Conservation (phyloP, 306 rosid genomes). For the Alnus rubra region DNA sequence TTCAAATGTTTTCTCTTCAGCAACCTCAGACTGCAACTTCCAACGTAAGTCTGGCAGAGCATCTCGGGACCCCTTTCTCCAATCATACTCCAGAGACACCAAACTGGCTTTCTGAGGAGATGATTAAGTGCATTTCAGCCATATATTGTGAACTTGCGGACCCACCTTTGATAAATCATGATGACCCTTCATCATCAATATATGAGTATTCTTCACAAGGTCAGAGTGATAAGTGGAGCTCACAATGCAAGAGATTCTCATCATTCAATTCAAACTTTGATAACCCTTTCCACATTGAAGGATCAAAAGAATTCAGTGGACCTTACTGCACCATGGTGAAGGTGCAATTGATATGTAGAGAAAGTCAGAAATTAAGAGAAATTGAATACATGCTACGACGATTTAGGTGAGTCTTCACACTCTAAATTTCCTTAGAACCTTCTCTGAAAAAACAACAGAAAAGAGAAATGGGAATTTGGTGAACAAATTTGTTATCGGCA, state of each 20-base stretch:
- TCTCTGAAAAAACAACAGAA: constrained; percentile 16
- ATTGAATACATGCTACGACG: constrained; percentile 68
- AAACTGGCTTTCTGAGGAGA: constrained; percentile 85
- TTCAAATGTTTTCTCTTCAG: constrained; percentile 43
- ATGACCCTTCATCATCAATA: constrained; percentile 50
- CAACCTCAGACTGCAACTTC: constrained; percentile 55
- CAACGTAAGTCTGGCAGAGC: constrained; percentile 58
- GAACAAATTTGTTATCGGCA: neutral
- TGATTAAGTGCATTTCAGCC: constrained; percentile 76
- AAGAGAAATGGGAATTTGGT: neutral
- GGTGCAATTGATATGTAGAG: constrained; percentile 65
- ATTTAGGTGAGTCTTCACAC: constrained; percentile 56
- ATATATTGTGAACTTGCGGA: constrained; percentile 81
- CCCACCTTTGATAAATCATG: constrained; percentile 49
- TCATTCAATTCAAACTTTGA: constrained; percentile 57
- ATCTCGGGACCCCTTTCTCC: constrained; percentile 43
- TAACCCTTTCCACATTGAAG: constrained; percentile 56
- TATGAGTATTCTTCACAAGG: constrained; percentile 54
- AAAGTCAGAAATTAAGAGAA: constrained; percentile 59
- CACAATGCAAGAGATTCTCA: constrained; percentile 49
- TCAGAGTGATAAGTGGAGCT: constrained; percentile 49
- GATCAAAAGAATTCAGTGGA: constrained; percentile 54
- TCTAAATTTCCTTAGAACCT: neutral
- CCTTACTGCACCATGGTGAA: constrained; percentile 75
- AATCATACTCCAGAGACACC: constrained; percentile 61